Conservation (phyloP, 2,329 filamentous ascomycete genomes). For the Venturia aucupariae region DNA sequence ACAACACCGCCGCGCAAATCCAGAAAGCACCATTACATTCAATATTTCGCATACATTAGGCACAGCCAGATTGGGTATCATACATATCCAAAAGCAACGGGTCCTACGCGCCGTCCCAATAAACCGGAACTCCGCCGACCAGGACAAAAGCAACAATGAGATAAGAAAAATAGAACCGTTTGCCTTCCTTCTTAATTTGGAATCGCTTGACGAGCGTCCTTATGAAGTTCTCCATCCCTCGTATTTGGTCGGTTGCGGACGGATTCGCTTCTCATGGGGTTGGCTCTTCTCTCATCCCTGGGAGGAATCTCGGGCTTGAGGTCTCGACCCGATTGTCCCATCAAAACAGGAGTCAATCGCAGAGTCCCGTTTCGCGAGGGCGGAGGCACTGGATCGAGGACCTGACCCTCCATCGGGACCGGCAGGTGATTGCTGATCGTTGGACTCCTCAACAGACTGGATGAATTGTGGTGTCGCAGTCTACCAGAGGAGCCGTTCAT, state of each 20-base stretch:
- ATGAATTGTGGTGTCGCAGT: not conserved
- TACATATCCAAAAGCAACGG: not conserved
- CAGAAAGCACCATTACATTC: not conserved
- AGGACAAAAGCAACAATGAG: not conserved
- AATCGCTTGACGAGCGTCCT: not conserved
- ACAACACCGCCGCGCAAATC: not conserved
- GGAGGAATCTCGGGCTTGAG: slow-evolving; percentile 2
- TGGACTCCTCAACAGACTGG: not conserved
- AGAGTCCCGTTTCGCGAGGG: not conserved
- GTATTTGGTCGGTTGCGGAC: not conserved
- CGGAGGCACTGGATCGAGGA: not conserved
- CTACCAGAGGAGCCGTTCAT: not conserved
- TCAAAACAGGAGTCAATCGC: not conserved
- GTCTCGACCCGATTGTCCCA: not conserved
- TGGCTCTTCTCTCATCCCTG: not conserved
- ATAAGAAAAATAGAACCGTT: not conserved
- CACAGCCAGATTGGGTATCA: not conserved
- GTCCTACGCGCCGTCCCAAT: not conserved
- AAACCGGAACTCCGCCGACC: not conserved
- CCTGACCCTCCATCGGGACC: not conserved
- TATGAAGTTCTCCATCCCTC: no score
- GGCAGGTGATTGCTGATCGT: not conserved
- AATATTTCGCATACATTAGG: not conserved
- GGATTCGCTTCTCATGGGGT: not conserved
- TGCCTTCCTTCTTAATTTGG: not conserved